Evolutionary conservation across 805 yeast genomes (phyloP), one percentile per base, ranked within the genome.

Genomic region (Crinitomyces ghanaensis): DNA sequence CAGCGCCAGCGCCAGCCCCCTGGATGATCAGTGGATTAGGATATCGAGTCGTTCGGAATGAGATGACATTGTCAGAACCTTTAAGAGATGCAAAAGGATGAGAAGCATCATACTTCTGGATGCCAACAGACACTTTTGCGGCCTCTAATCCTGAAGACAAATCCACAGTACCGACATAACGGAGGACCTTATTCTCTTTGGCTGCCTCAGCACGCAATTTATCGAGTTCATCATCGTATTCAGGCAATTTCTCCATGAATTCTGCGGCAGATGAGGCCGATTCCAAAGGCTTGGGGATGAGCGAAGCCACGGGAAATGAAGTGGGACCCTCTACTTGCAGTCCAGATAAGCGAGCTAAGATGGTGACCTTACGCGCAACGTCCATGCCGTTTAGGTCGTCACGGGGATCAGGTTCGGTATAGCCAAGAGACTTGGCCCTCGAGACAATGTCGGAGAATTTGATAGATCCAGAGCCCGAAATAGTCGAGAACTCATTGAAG

Each of bases 341-440:
- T 2, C 98, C 98, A 11, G 95, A 69, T 34, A 91, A 70, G 67
- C 99, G 80, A 30, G 95, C 94, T 42, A 91, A 71, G 44, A 91
- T 91, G 17, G 98, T 85, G 19, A 91, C 95, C 60, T 91, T 91
- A 70, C 99, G 79, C 28, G 99, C 99, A 40, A 91, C 95, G 54
- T 91, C 99, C 56, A 91, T 70, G 35, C 99, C 99, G 59, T 88
- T 91, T 59, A 91, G 72, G 56, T 91, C 99, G 58, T 91, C 99
- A 63, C 99, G 78, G 59, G 99, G 98, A 59, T 91, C 99, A 31
- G 99, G 99, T 63, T 91, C 98, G 26, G 96, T 88, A 70, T 84
- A 91, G 33, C 99, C 99, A 44, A 84, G 66, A 33, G 75, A 61
- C 62, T 88, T 88, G 34, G 99, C 98, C 30, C 75, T 74, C 42